Conservation (phyloP, 139 green algal species). For the Yamagishiella unicocca region DNA sequence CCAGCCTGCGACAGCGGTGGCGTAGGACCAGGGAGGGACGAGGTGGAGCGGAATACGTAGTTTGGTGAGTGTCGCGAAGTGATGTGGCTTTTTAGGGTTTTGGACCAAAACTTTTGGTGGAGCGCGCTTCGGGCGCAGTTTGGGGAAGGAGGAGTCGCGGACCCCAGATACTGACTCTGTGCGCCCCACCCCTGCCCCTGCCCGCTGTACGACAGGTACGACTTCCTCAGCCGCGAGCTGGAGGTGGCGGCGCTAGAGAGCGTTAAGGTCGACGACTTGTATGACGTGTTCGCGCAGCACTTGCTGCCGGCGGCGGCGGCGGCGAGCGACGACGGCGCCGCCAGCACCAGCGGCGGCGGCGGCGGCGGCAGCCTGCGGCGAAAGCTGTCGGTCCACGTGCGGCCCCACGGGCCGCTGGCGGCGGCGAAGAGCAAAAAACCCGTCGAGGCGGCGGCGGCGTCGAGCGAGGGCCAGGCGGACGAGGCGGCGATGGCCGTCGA, state of each 20-base stretch:
- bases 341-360: neutral
- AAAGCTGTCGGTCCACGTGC: neutral
- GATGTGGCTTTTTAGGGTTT: too few species aligned
- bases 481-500: neutral
- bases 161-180: too few species aligned
- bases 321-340: neutral
- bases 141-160: too few species aligned
- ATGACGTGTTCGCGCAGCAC: conserved; percentile 1
- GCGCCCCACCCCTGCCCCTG: neutral
- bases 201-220: conserved; percentile 56
- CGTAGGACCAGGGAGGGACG: too few species aligned
- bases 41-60: too few species aligned
- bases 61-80: too few species aligned
- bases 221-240: conserved; percentile 71
- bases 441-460: neutral
- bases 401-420: neutral
- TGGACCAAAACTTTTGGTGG: too few species aligned
- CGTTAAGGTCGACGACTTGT: conserved; percentile 57
- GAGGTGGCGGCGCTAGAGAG: conserved; percentile 68
- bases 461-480: neutral
- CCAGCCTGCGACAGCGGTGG: too few species aligned
- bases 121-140: too few species aligned
- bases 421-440: neutral
- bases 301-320: neutral
- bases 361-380: neutral